Evolutionary conservation across 176 grass and related monocot species (phyloP), one percentile per base, ranked within the genome.

Genomic region (Coix lacrymajobi): DNA sequence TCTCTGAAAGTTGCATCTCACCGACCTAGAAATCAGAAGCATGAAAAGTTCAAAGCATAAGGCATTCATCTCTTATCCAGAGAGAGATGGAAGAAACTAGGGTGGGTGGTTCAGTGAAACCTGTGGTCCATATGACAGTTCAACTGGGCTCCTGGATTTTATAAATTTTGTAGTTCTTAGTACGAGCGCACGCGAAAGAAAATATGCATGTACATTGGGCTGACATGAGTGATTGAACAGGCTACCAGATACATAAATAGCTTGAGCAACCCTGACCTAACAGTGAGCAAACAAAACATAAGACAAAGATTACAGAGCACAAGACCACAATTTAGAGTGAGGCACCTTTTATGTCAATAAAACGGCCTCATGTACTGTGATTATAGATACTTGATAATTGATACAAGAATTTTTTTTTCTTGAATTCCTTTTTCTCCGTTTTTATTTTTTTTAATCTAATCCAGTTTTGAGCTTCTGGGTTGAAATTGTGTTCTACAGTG

Each of bases 41-140:
- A 86, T 10, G 31, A 60, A 54, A 17, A 57, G 34, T 81, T 13
- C 9, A 56, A 72, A 73, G 51, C 63, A 78, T 34, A 82, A 77
- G 41, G 36, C 6, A 49, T 66, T 76, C 32, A 24, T 69, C 36
- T 38, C 71, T 57, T 61, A 3, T 19, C 10, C 28, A 62, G 52
- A 73, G 29, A 71, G 31, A 78, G 43, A 62, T 61, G 16, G 19
- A 86, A 12, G 57, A 20, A 41, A 69, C 34, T 44, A 36, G 33
- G 38, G 40, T n/a, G n/a, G n/a, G n/a, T n/a, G 6, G 22, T 41
- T 51, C 15, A 63, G 49, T 44, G 60, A 82, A 69, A 98, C 96
- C 90, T 98, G 92, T 46, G 92, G 96, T 75, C 96, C 92, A 86
- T 98, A 98, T 77, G 92, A 98, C 57, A 98, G 71, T 83, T 98